phyloP scores from a whole-genome alignment of 2,329 filamentous ascomycete genomes.

The Colletotrichum sp. region DNA sequence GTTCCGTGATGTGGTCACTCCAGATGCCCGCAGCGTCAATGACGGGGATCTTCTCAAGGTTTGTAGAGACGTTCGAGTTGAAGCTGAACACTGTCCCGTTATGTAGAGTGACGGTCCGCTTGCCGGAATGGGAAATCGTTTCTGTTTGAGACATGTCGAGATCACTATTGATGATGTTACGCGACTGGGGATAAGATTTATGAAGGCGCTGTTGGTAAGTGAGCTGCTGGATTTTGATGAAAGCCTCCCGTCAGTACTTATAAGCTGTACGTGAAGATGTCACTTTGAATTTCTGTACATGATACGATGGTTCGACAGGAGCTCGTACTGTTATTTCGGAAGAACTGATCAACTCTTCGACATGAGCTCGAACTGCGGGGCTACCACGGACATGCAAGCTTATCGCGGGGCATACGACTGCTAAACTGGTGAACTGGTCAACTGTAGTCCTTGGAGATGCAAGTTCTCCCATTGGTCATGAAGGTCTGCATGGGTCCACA shows the following conservation, averaged over 20 bases:
- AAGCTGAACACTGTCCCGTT: conserved; percentile 28
- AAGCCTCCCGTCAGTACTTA: accelerated
- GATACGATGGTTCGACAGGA: neutral
- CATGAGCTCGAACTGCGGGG: neutral
- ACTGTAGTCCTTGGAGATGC: neutral
- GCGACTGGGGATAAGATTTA: neutral
- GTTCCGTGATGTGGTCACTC: conserved; percentile 35
- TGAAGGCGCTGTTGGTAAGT: neutral
- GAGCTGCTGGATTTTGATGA: neutral
- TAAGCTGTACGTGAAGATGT: accelerated
- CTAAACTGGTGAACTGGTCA: conserved; percentile 17
- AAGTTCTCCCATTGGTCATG: neutral
- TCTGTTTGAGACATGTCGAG: conserved; percentile 15
- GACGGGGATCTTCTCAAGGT: conserved; percentile 39
- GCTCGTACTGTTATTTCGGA: neutral
- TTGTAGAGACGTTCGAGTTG: conserved; percentile 27
- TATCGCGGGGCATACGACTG: neutral
- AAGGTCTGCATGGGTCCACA: neutral
- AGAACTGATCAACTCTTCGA: neutral
- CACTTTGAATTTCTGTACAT: neutral
- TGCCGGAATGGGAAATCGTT: neutral
- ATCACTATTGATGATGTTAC: accelerated
- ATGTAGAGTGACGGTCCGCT: conserved; percentile 22
- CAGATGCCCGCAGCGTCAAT: conserved; percentile 48
- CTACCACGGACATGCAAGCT: neutral